Base-by-base conservation (phyloP, 345 rosid species). In the Limnanthes douglasii region DNA sequence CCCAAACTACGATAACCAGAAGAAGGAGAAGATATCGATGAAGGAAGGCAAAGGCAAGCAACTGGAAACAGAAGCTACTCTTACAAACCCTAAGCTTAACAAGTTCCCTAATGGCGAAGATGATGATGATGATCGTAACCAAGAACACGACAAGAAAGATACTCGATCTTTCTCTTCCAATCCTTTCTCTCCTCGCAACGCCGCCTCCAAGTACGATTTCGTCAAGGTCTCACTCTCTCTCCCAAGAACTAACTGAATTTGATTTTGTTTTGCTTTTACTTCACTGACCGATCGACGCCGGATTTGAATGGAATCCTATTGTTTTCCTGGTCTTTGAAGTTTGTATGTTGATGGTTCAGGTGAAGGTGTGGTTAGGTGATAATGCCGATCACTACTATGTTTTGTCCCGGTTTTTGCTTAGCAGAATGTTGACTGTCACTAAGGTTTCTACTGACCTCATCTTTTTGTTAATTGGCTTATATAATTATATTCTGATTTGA, bases 351-450 rank as follows among this genome's bases (percentile, higher is more conserved):
- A 27, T 14, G 5, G 10, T 14, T n/a, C 54, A 86, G 97, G 94
- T 82, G 15, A 90, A 84, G 50, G 98, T 84, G 23, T 88, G 98
- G 97, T 69, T 88, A 28, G 97, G 97, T 34, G 92, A 88, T 51
- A 69, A 84, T 46, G 92, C 93, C 4, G 92, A 88, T 60, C 97
- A 88, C 51, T 90, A 78, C 65, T 90, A 84, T 52, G 96, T 90
- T 22, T 64, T 90, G 11, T 90, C 94, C 60, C 75, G 98, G 14
- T 90, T 90, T 51, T 68, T 90, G 39, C 82, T 90, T 22, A 77
- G 94, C 51, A 80, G 98, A 64, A 90, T 71, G 94, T 50, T 90
- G 48, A 90, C 98, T 10, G 98, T 90, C 12, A 90, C 98, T 23
- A 90, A 90, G 96, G 98, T 86, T 18, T 43, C 37, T n/a, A n/a